Evolutionary conservation across 129 eudicot species (phyloP).

Genomic region (Calendula officinalis): DNA sequence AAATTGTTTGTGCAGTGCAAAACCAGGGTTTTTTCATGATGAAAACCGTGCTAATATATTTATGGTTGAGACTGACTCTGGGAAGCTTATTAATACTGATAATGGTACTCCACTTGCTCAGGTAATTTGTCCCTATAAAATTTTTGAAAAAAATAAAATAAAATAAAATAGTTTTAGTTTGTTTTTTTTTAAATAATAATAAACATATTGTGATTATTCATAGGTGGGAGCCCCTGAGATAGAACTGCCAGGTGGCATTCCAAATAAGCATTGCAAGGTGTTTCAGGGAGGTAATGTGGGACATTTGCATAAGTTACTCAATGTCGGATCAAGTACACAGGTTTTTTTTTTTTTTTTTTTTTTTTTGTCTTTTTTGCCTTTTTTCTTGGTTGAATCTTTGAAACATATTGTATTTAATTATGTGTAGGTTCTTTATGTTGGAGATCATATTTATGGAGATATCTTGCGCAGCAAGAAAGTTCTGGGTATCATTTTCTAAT

Average conservation of each 20-base stretch:
- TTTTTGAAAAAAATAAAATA: too few relatives aligned
- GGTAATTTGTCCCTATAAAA: conserved; percentile 39
- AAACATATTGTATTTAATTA: conserved; percentile 9
- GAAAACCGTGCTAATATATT: conserved; percentile 85
- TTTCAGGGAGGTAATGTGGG: conserved; percentile 96
- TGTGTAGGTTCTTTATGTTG: conserved; percentile 85
- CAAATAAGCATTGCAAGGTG: conserved; percentile 52
- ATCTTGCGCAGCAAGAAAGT: conserved; percentile 92
- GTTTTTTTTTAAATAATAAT: background rate
- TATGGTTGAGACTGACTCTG: conserved; percentile 80
- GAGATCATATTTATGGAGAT: conserved; percentile 98
- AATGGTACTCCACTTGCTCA: conserved; percentile 96
- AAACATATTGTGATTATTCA: background rate
- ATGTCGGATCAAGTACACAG: conserved; percentile 92
- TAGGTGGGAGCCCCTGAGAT: conserved; percentile 63
- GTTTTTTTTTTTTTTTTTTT: conserved; percentile 28
- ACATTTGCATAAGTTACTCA: conserved; percentile 83
- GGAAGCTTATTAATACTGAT: conserved; percentile 90
- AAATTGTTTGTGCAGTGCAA: conserved; percentile 52
- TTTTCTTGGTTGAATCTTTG: conserved; percentile 3
- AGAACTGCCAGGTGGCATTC: conserved; percentile 44
- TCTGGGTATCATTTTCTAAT: conserved; percentile 57
- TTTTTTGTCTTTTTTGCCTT: background rate
- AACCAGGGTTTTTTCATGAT: conserved; percentile 95
- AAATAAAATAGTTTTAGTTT: too few relatives aligned